These are phyloP conservation scores for Spirogloea muscicola DNA, from an alignment of 139 green algal genomes.

Conservation along the genomic window DNA sequence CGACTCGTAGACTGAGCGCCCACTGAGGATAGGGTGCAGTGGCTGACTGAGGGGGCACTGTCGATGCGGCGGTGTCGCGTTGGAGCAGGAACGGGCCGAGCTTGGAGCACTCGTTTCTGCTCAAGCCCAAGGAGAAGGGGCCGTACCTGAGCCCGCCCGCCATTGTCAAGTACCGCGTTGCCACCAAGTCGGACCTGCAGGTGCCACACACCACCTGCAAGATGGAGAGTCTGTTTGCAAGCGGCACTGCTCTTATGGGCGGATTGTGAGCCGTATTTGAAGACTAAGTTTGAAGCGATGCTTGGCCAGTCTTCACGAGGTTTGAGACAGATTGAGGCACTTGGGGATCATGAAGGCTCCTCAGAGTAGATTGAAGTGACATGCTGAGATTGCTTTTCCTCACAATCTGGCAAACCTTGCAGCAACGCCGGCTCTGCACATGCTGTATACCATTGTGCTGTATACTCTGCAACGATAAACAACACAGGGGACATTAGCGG, in stretches of 20 bases:
- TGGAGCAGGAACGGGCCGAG: neutral
- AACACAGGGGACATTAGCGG: no score
- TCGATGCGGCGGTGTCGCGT: neutral
- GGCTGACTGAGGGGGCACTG: no score
- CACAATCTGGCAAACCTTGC: no score
- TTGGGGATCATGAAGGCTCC: neutral
- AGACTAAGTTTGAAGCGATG: neutral
- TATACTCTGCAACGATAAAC: no score
- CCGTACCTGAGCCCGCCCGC: neutral
- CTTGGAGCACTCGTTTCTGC: slow-evolving; percentile 5
- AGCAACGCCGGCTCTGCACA: no score
- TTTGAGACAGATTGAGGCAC: neutral
- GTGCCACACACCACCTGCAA: neutral
- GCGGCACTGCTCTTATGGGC: no score
- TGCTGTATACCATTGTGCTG: no score
- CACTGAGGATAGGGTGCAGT: no score
- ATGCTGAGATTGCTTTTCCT: neutral
- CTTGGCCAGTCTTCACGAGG: neutral
- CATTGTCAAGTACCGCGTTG: slow-evolving; percentile 7
- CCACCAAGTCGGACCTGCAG: slow-evolving; percentile 17
- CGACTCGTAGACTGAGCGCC: no score
- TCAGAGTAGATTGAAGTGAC: neutral
- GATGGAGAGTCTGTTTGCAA: neutral
- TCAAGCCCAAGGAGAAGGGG: slow-evolving; percentile 8
- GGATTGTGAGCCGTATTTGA: slow-evolving; percentile 8